Conservation (phyloP, 2,329 filamentous ascomycete species). For the Sporothrix variecibatus region DNA sequence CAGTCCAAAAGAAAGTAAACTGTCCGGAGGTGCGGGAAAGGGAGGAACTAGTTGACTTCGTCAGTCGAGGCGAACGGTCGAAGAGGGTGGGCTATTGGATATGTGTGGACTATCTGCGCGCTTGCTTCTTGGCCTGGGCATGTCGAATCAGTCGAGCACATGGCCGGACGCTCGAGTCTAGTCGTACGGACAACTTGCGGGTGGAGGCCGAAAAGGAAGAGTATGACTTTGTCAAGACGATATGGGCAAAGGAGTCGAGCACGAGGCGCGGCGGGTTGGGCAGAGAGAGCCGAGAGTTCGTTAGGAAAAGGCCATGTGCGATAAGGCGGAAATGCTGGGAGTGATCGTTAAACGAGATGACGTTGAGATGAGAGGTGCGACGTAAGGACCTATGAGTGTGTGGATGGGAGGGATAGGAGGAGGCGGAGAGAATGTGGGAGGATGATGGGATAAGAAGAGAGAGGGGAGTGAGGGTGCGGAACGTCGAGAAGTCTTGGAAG, state of each 20-base stretch:
- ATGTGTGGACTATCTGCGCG: not conserved
- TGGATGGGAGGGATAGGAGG: not conserved
- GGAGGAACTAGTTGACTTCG: not conserved
- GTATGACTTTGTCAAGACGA: not conserved
- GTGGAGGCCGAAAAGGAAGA: not conserved
- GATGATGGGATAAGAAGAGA: not conserved
- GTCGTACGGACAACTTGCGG: not conserved
- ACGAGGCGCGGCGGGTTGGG: conserved; percentile 13
- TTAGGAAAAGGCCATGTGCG: not conserved
- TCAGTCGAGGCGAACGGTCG: not conserved
- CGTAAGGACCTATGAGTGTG: not conserved
- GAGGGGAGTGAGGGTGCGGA: not conserved
- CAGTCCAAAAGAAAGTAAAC: not conserved
- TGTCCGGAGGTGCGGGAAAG: not conserved
- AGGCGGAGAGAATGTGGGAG: not conserved
- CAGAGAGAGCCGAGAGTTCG: not conserved
- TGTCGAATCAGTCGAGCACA: conserved; percentile 29
- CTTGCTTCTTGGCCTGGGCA: conserved; percentile 1
- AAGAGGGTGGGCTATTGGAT: not conserved
- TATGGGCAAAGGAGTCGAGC: not conserved
- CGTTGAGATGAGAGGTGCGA: not conserved
- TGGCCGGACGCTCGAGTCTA: conserved; percentile 10
- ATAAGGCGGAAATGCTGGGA: not conserved
- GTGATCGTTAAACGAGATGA: not conserved
- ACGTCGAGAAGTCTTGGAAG: not conserved